phyloP scores from a whole-genome alignment of 1,139 yeast species.

The Taphrina wiesneri region DNA sequence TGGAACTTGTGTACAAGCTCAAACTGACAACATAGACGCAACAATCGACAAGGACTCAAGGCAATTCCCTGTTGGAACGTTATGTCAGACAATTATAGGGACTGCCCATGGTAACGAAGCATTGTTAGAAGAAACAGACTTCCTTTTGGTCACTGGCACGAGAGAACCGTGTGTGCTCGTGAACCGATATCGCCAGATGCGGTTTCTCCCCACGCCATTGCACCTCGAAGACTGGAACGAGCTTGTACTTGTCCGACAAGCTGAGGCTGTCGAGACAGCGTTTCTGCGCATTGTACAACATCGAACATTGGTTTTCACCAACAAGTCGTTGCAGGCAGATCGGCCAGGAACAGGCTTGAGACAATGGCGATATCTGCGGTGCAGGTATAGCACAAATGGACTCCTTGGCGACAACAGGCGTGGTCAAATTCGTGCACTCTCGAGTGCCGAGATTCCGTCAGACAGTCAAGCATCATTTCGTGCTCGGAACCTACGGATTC shows the following conservation, averaged over 20 bases:
- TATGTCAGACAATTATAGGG: background rate
- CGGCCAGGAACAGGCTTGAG: background rate
- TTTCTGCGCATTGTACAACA: background rate
- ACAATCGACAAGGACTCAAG: background rate
- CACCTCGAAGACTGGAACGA: constrained; percentile 1
- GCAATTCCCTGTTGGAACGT: background rate
- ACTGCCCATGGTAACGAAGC: background rate
- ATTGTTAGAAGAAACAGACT: background rate
- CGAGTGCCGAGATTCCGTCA: background rate
- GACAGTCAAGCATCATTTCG: background rate
- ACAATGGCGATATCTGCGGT: background rate
- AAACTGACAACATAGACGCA: background rate
- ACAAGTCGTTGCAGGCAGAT: background rate
- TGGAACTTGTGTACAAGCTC: too few relatives aligned
- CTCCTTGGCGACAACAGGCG: background rate
- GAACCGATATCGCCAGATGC: background rate
- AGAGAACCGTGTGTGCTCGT: background rate
- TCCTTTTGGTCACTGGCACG: background rate
- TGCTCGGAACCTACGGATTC: background rate
- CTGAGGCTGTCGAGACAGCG: background rate
- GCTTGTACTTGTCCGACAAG: background rate
- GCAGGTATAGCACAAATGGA: background rate
- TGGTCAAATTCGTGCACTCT: background rate
- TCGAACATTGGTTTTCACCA: background rate
- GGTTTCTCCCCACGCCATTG: background rate